Evolutionary conservation across 2,329 filamentous ascomycete species (phyloP).

Genomic region (Fusarium sp.): DNA sequence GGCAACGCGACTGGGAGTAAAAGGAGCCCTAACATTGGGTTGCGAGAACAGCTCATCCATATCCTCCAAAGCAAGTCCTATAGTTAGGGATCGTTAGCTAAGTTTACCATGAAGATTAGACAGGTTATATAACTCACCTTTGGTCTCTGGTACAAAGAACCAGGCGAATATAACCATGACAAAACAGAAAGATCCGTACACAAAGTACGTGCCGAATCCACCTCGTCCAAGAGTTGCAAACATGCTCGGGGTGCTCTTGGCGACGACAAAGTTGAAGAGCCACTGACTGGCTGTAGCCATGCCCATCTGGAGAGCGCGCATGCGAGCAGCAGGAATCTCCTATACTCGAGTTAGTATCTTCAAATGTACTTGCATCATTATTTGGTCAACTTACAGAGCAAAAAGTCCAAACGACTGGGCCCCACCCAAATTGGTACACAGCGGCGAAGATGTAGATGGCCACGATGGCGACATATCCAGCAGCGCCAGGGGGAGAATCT

Average conservation of each 20-base stretch:
- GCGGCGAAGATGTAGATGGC: not conserved
- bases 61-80: not conserved
- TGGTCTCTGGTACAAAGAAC: not conserved
- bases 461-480: conserved; percentile 13
- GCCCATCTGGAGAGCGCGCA: conserved; percentile 22
- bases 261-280: conserved; percentile 27
- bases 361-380: too few species aligned
- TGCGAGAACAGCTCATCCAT: not conserved
- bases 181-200: conserved; percentile 21
- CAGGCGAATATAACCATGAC: conserved; percentile 6
- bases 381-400: not conserved
- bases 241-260: conserved; percentile 15
- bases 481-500: not conserved
- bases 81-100: not conserved
- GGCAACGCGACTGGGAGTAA: not conserved
- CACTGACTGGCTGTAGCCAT: conserved; percentile 22
- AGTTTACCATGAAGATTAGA: not conserved
- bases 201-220: conserved; percentile 24
- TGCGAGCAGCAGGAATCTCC: conserved; percentile 18
- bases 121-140: not conserved
- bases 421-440: conserved; percentile 7
- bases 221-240: conserved; percentile 10
- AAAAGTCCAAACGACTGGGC: conserved; percentile 12
- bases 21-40: not conserved
- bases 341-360: not conserved